Base-by-base conservation (phyloP, 139 green algal genomes). In the Pleodorina starrii region DNA sequence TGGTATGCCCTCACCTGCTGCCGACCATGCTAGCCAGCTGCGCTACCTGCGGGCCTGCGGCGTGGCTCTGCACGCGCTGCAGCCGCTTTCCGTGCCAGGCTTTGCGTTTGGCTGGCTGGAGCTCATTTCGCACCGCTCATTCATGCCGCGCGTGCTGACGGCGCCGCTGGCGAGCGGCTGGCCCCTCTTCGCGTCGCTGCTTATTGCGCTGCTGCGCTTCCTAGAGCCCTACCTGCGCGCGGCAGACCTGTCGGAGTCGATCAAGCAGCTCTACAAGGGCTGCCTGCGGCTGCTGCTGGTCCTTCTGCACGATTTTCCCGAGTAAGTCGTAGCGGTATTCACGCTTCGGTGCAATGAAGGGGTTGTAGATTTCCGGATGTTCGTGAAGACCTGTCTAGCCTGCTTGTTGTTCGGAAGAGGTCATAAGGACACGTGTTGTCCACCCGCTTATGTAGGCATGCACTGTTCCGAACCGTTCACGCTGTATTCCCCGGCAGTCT, bases 291-390 rank as follows among this genome's bases (percentile, higher is more conserved):
- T 99, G 91, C 95, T 99, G 90, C 95, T 99, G 91, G 97, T 99
- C 75, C 94, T 99, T 84, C 94, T 99, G 92, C 98, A 99, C 87
- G 98, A 99, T 93, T 99, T 99, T 92, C 98, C 98, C 12, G 98
- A 99, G 95, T 87, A 44, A 87, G 80, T 63, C 2, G 48, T 69
- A n/a, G 29, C 4, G 9, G n/a, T 19, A 32, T 66, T 5, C 9
- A 2, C 54, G 54, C 29, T 12, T 12, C 5, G 25, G 54, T 66
- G 54, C 54, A 66, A 32, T 25, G 21, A 12, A 25, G 54, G 17
- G 54, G 5, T 66, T 7, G 9, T 66, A 25, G 29, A 66, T 66
- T n/a, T n/a, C n/a, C n/a, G n/a, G n/a, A n/a, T n/a, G n/a, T n/a
- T n/a, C n/a, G n/a, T n/a, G n/a, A n/a, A n/a, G n/a, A n/a, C n/a